Evolutionary conservation across 1,284 basidiomycete species (phyloP).

Genomic region (Inonotus hispidus): DNA sequence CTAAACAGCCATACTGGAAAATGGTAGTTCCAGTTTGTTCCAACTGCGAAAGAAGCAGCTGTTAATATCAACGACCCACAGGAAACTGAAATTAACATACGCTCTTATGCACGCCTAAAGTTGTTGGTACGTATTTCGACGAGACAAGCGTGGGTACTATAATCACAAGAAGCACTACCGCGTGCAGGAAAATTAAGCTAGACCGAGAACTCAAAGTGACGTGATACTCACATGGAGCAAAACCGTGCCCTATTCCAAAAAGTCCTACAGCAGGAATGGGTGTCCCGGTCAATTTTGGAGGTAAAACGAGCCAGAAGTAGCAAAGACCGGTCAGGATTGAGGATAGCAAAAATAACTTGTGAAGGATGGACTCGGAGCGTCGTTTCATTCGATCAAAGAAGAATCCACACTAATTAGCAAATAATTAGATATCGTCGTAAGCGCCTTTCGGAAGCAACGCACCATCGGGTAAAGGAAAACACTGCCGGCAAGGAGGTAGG

Average conservation of each 20-base stretch:
- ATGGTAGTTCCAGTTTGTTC: constrained; percentile 70
- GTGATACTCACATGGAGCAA: constrained; percentile 52
- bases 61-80: neutral
- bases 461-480: constrained; percentile 72
- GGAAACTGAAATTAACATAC: constrained; percentile 36
- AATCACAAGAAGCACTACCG: constrained; percentile 62
- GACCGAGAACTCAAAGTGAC: constrained; percentile 9
- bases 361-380: constrained; percentile 42
- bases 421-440: neutral
- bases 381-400: constrained; percentile 54
- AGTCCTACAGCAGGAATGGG: constrained; percentile 58
- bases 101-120: constrained; percentile 74
- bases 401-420: constrained; percentile 47
- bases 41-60: constrained; percentile 38
- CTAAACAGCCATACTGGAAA: constrained; percentile 37
- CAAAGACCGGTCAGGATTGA: constrained; percentile 58
- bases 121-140: constrained; percentile 68
- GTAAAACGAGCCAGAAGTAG: constrained; percentile 63
- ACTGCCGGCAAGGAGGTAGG: constrained; percentile 69
- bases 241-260: constrained; percentile 69
- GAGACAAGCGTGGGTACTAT: constrained; percentile 71
- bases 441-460: constrained; percentile 20
- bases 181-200: neutral
- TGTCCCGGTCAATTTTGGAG: constrained; percentile 48
- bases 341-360: constrained; percentile 53